phyloP scores from a whole-genome alignment of 2,329 filamentous ascomycete genomes.

The Sarocladium brachiariae region DNA sequence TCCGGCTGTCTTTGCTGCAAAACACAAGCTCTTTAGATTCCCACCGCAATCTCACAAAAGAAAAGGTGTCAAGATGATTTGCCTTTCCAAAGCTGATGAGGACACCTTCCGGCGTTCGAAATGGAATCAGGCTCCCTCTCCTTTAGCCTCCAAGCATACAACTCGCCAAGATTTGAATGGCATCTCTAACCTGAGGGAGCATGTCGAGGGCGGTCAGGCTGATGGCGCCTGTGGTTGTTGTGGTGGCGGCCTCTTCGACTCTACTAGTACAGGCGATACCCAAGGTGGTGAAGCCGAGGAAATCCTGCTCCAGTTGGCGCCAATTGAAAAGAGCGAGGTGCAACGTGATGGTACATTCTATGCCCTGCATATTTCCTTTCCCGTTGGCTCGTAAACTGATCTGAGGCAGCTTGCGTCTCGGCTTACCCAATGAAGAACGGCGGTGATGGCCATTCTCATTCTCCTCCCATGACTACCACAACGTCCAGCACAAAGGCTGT shows the following conservation, averaged over 20 bases:
- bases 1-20: too few species aligned
- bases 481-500: not conserved
- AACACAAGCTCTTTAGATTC: too few species aligned
- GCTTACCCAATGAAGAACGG: not conserved
- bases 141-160: slow-evolving; percentile 40
- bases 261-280: not conserved
- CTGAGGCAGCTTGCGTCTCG: not conserved
- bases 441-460: slow-evolving; percentile 7
- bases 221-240: slow-evolving; percentile 19
- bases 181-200: slow-evolving; percentile 43
- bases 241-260: slow-evolving; percentile 10
- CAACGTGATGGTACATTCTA: slow-evolving; percentile 19
- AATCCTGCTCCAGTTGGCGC: not conserved
- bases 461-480: not conserved
- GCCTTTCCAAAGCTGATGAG: slow-evolving; percentile 48
- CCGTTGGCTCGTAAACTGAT: too few species aligned
- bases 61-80: slow-evolving; percentile 37
- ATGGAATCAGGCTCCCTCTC: slow-evolving; percentile 49
- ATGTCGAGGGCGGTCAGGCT: slow-evolving; percentile 29
- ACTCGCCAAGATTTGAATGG: slow-evolving; percentile 50
- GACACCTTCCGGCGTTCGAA: slow-evolving; percentile 37
- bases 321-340: not conserved
- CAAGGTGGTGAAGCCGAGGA: slow-evolving; percentile 2
- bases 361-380: too few species aligned
- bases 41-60: too few species aligned